Evolutionary conservation across 345 rosid species (phyloP), one percentile per base, ranked within the genome.

Genomic region (Populus tremula): DNA sequence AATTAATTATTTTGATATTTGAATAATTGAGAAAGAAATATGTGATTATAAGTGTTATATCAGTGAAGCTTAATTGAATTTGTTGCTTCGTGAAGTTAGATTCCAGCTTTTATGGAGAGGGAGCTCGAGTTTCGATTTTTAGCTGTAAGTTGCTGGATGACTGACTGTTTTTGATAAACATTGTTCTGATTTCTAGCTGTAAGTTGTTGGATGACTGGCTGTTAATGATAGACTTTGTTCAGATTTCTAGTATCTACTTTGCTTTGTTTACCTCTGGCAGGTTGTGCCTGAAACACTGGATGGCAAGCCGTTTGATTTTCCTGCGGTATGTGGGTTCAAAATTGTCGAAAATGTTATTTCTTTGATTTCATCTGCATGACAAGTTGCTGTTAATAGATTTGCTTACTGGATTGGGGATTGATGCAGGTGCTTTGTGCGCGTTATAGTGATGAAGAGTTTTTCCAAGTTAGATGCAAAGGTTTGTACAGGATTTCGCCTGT

Each of bases 71-170:
- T 31, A 77, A 27, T 77, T 74, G 35, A 47, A 47, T 65, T n/a
- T 70, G 49, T 70, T 76, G 56, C 56, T 72, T 17, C 43, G 3
- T 74, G 61, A 74, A 78, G 65, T 85, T 50, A 93, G 97, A 85
- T 96, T 87, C 94, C 99, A 6, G 97, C 93, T 70, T 93, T 96
- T 80, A 87, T 96, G 17, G 87, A 73, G 71, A 87, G 98, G 77
- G 98, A 94, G 83, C 92, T 80, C 9, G 98, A 94, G 75, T 94
- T 93, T 69, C 84, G 95, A 20, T 93, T 94, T 87, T 88, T 93
- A 31, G 90, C 97, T 69, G 99, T 95, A 85, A 90, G 98, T 89
- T 78, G 39, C 84, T 85, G 45, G 53, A 63, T 10, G 54, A 43
- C 41, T 59, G n/a, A 17, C 49, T 73, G 78, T 17, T 27, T 27